These are phyloP conservation scores for Fistulina hepatica DNA, from an alignment of 1,284 basidiomycete genomes.

Conservation along the genomic window DNA sequence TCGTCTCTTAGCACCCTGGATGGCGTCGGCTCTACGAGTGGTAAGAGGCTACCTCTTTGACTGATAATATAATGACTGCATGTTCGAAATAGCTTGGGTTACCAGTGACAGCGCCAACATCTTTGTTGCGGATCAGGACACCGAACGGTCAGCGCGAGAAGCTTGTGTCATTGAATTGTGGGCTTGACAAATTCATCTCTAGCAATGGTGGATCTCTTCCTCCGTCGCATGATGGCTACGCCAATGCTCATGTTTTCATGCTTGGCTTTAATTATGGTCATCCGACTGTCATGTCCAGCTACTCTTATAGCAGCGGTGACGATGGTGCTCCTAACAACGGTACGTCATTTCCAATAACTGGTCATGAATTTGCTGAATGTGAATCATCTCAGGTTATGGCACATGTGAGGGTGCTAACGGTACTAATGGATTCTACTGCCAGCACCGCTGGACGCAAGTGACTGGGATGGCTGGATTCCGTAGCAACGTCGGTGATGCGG, in stretches of 20 bases:
- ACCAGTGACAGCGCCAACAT: constrained; percentile 44
- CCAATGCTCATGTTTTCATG: constrained; percentile 37
- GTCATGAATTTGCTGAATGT: constrained; percentile 8
- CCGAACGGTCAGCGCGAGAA: no score
- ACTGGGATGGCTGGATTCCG: constrained; percentile 27
- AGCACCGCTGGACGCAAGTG: constrained; percentile 14
- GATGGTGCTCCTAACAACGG: constrained; percentile 25
- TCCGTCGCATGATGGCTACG: constrained; percentile 55
- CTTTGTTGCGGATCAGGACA: constrained; percentile 65
- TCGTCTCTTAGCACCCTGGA: constrained; percentile 36
- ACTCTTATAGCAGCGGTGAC: constrained; percentile 16
- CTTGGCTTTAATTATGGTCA: constrained; percentile 31
- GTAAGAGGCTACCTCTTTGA: not conserved
- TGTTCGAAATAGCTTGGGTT: constrained; percentile 42
- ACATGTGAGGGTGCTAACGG: not conserved
- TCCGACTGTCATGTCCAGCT: constrained; percentile 30
- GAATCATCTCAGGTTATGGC: not conserved
- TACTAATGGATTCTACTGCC: not conserved
- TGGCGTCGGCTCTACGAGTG: constrained; percentile 43
- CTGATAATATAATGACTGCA: constrained; percentile 21
- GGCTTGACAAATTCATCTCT: not conserved
- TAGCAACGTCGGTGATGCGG: constrained; percentile 21
- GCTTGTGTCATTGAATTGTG: no score
- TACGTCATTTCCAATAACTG: constrained; percentile 9
- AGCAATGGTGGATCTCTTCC: not conserved